Base-by-base conservation (phyloP, 768 basidiomycete genomes). In the Boletus huronensis region DNA sequence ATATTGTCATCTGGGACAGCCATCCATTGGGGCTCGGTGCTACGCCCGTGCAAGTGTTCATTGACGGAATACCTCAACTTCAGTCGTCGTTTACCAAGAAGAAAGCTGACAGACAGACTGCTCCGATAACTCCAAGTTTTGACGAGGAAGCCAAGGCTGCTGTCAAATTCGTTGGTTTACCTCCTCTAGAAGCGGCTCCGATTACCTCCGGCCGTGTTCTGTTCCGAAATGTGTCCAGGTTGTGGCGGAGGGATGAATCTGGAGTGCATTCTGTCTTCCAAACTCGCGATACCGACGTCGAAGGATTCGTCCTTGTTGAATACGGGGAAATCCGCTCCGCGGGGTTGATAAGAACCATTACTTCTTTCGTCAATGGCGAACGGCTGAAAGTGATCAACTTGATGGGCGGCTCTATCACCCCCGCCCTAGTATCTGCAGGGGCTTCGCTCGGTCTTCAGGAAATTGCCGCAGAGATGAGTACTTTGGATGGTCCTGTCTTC, bases 21-120 rank as follows among this genome's bases (percentile, higher is more conserved):
- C 90, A 93, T 67, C 93, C 91, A 0, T 77, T 95, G 25, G 64
- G 80, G 0, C 75, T 93, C 4, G 91, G 90, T 21, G 86, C 91
- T 0, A 92, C 90, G 1, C 92, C 93, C 0, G 69, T 74, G 4
- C 90, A 93, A 62, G 90, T 92, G 0, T 91, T 80, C 68, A 85
- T 93, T 51, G 93, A 95, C 59, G 92, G 92, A 11, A 87, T 93
- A 52, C 67, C 83, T 0, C 93, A 94, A 67, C 64, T 77, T 17
- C 48, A 62, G 5, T 25, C 64, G 3, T 73, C 83, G 0, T 55
- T 68, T 1, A 48, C 73, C 2, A 49, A 57, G 6, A 89, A 89
- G 64, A 77, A 81, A 0, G 54, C 60, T 0, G 61, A 66, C 1
- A 75, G 80, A 46, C 88, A 90, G 59, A 48, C 69, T 14, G 70